A percentile compares a stretch with the other conserved stretches of the same genome.
These are phyloP conservation scores for Rostrohypoxylon terebratum DNA, from an alignment of 495 filamentous ascomycete genomes.

Conservation along the genomic window DNA sequence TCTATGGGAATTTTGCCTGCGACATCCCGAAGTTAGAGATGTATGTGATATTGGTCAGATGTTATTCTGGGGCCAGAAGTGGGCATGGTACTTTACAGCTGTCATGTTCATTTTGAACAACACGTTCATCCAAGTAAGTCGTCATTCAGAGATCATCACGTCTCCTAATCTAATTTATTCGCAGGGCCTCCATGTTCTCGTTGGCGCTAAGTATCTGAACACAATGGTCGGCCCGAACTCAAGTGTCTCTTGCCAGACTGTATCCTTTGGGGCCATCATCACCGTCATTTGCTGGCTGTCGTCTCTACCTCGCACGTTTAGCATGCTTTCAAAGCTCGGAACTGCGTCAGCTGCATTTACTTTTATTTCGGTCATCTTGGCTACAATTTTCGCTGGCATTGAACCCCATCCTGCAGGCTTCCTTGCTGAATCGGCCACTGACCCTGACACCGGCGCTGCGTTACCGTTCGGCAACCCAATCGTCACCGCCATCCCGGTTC, in stretches of 20 bases:
- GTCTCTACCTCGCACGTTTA: slow-evolving; percentile 86
- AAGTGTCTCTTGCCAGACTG: slow-evolving; percentile 70
- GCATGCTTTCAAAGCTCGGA: slow-evolving; percentile 77
- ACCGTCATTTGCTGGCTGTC: slow-evolving; percentile 77
- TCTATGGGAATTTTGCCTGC: slow-evolving; percentile 86
- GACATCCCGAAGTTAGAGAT: slow-evolving; percentile 87
- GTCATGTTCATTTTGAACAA: slow-evolving; percentile 93
- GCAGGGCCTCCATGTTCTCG: slow-evolving; percentile 79
- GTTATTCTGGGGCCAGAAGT: slow-evolving; percentile 81
- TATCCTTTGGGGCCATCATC: slow-evolving; percentile 77
- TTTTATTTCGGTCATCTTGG: slow-evolving; percentile 84
- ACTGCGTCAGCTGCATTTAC: slow-evolving; percentile 83
- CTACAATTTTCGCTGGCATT: slow-evolving; percentile 79
- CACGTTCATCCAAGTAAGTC: slow-evolving; percentile 78
- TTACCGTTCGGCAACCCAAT: slow-evolving; percentile 66
- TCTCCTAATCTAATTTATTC: slow-evolving; percentile 19
- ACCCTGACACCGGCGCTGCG: slow-evolving; percentile 48
- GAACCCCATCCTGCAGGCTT: slow-evolving; percentile 75
- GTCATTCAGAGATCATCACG: slow-evolving; percentile 32
- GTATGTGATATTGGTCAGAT: slow-evolving; percentile 92
- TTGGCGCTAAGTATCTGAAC: slow-evolving; percentile 85
- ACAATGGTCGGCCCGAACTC: slow-evolving; percentile 72
- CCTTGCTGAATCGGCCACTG: slow-evolving; percentile 57
- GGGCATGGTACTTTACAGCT: slow-evolving; percentile 86
- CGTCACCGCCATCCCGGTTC: slow-evolving; percentile 72